A percentile compares a stretch with the other conserved stretches of the same genome.
These are phyloP conservation scores for Selenicereus undatus DNA, from an alignment of 148 eudicot species.

Conservation along the genomic window DNA sequence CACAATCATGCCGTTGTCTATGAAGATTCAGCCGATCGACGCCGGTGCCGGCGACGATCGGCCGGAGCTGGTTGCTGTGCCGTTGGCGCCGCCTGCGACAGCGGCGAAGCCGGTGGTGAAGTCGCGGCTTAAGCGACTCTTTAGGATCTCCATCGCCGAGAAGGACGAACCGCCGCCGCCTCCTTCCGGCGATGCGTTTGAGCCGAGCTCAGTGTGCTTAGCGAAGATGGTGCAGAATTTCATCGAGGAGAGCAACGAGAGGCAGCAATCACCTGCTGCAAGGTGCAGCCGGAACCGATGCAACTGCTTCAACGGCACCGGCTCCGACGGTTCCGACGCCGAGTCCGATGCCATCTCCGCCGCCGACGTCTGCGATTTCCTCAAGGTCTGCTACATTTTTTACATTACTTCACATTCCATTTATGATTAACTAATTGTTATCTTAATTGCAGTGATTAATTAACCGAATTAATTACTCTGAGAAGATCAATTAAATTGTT, in stretches of 20 bases:
- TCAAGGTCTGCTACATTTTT: constrained; percentile 43
- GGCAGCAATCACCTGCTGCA: constrained; percentile 29
- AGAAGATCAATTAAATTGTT: not conserved
- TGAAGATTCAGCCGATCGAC: constrained; percentile 78
- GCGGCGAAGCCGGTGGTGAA: constrained; percentile 34
- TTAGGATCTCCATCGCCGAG: constrained; percentile 43
- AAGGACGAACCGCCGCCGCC: constrained; percentile 31
- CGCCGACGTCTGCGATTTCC: constrained; percentile 49
- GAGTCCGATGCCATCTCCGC: constrained; percentile 31
- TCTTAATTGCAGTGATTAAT: not conserved
- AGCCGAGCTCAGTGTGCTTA: constrained; percentile 83
- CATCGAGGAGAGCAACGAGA: constrained; percentile 65
- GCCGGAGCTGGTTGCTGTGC: constrained; percentile 28
- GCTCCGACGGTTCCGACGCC: constrained; percentile 52
- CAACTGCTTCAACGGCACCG: constrained; percentile 69
- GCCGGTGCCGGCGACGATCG: constrained; percentile 22
- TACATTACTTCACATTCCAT: not conserved
- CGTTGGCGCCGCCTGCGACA: not conserved
- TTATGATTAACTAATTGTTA: not conserved
- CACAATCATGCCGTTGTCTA: constrained; percentile 51
- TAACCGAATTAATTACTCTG: not conserved
- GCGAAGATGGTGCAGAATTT: constrained; percentile 91
- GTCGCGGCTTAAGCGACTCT: constrained; percentile 61
- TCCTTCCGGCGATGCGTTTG: constrained; percentile 34
- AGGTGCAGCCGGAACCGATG: constrained; percentile 51